Conservation (phyloP, 2,329 filamentous ascomycete species). For the Penicillium rolfsii region DNA sequence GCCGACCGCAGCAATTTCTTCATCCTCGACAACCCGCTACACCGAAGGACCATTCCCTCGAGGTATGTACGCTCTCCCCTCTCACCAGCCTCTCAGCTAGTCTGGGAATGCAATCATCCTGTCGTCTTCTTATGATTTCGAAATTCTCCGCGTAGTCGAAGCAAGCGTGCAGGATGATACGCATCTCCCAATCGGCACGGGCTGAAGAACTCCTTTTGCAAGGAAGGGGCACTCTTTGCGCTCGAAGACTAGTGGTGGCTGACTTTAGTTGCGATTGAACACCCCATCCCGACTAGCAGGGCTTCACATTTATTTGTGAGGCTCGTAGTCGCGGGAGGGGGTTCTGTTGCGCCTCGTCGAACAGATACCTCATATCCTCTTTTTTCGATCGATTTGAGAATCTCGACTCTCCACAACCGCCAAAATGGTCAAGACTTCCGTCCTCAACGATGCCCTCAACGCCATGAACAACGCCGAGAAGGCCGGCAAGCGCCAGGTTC, state of each 20-base stretch:
- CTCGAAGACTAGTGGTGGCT: slow-evolving; percentile 68
- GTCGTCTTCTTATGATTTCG: slow-evolving; percentile 21
- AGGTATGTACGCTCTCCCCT: slow-evolving; percentile 46
- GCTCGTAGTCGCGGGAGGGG: slow-evolving; percentile 11
- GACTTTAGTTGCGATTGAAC: slow-evolving; percentile 45
- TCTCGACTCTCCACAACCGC: slow-evolving; percentile 57
- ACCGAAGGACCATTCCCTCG: slow-evolving; percentile 39
- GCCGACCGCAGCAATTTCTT: slow-evolving; percentile 25
- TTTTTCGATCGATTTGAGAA: slow-evolving; percentile 54
- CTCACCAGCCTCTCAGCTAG: slow-evolving; percentile 47
- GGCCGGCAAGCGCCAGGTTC: slow-evolving; percentile 97
- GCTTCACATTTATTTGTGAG: slow-evolving; percentile 6
- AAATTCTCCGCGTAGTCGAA: slow-evolving; percentile 14
- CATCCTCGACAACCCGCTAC: slow-evolving; percentile 28
- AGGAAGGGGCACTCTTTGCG: slow-evolving; percentile 67
- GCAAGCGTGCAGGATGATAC: slow-evolving; percentile 44
- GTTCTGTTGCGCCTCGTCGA: slow-evolving; percentile 18
- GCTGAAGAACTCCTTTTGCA: slow-evolving; percentile 69
- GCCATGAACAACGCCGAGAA: slow-evolving; percentile 99
- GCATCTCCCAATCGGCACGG: slow-evolving; percentile 55
- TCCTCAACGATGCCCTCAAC: slow-evolving; percentile 99
- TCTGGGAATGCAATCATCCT: slow-evolving; percentile 50
- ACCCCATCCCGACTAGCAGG: slow-evolving; percentile 12
- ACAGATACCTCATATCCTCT: slow-evolving; percentile 45
- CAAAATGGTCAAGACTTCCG: slow-evolving; percentile 99